phyloP scores from a whole-genome alignment of 1,284 basidiomycete species.

The Irpex lacteus region DNA sequence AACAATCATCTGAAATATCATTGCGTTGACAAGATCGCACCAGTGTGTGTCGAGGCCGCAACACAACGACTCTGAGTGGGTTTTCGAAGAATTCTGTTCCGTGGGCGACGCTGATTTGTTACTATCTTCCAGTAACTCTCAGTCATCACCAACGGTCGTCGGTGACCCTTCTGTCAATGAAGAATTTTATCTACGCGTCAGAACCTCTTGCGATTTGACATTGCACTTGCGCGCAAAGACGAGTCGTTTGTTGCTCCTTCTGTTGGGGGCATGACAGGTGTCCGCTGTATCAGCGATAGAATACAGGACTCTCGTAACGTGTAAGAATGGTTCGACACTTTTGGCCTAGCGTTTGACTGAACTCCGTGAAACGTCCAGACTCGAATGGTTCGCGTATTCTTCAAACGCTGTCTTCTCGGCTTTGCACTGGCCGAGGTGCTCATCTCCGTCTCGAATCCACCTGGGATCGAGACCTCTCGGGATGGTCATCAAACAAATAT shows the following conservation, averaged over 20 bases:
- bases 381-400: neutral
- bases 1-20: too few species aligned
- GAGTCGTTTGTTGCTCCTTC: neutral
- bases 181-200: neutral
- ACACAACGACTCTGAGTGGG: neutral
- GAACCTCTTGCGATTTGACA: neutral
- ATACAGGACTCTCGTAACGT: neutral
- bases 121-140: too few species aligned
- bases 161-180: too few species aligned
- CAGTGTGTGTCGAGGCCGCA: neutral
- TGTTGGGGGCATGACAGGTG: neutral
- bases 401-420: neutral
- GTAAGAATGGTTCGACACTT: neutral
- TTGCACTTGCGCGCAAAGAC: neutral
- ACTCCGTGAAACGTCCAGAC: neutral
- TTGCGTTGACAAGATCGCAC: too few species aligned
- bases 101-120: constrained; percentile 38
- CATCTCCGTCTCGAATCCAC: neutral
- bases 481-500: too few species aligned
- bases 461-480: neutral
- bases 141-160: too few species aligned
- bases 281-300: neutral
- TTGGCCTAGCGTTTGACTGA: neutral
- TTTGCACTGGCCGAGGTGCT: neutral
- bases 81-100: constrained; percentile 36